Conservation (phyloP, 169 alveolate species). For the Plasmodium gaboni region DNA sequence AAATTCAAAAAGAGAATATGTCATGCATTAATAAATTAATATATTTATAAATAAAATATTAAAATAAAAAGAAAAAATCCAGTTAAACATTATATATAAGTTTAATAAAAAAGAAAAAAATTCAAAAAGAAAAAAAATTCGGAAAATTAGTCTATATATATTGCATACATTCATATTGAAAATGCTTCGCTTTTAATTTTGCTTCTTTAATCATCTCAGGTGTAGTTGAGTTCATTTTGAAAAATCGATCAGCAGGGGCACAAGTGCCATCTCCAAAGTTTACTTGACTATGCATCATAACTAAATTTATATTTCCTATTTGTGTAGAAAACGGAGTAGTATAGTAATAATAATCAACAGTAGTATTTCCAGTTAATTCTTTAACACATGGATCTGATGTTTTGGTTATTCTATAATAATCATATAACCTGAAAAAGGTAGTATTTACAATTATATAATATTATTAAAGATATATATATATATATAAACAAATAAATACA, state of each 20-base stretch:
- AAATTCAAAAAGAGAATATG: too few relatives aligned
- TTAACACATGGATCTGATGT: slow-evolving; percentile 52
- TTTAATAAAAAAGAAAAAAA: too few relatives aligned
- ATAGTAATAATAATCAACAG: slow-evolving; percentile 80
- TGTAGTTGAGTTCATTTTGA: slow-evolving; percentile 43
- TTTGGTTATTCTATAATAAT: slow-evolving; percentile 78
- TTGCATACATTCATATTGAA: not conserved
- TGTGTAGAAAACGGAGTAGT: slow-evolving; percentile 79
- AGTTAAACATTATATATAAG: too few relatives aligned
- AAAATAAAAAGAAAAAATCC: too few relatives aligned
- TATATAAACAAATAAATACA: not conserved
- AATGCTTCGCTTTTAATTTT: slow-evolving; percentile 9
- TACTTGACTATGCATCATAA: slow-evolving; percentile 85
- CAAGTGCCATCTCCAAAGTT: slow-evolving; percentile 80
- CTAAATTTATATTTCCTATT: slow-evolving; percentile 78
- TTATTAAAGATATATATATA: not conserved
- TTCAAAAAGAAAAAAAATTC: too few relatives aligned
- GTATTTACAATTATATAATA: not conserved
- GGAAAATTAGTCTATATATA: too few relatives aligned
- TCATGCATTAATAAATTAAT: too few relatives aligned
- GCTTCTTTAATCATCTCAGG: slow-evolving; percentile 73
- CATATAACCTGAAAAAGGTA: slow-evolving; percentile 77
- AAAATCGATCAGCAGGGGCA: slow-evolving; percentile 79
- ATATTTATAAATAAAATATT: too few relatives aligned
- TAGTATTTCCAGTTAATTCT: slow-evolving; percentile 76